phyloP scores from a whole-genome alignment of 768 basidiomycete genomes.

The Rhizopogon vinicolor region DNA sequence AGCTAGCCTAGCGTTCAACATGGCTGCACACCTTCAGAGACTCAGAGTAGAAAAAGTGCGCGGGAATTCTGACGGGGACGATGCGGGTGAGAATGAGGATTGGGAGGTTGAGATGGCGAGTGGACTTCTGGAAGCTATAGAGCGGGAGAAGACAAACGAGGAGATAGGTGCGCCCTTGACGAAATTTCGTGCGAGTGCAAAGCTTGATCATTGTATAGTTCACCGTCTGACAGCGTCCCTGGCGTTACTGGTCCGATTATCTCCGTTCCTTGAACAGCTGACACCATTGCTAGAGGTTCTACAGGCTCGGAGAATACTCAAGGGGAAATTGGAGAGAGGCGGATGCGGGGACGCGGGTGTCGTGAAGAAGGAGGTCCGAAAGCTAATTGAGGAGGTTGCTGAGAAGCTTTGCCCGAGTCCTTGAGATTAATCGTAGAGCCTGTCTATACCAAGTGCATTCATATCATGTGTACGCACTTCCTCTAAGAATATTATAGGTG shows the following conservation, averaged over 20 bases:
- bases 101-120: constrained; percentile 85
- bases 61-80: constrained; percentile 27
- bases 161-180: constrained; percentile 66
- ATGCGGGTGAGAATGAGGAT: constrained; percentile 59
- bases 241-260: constrained; percentile 69
- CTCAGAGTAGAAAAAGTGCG: constrained; percentile 42
- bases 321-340: constrained; percentile 51
- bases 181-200: not conserved
- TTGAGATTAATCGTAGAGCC: not conserved
- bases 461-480: not conserved
- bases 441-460: not conserved
- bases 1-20: constrained; percentile 78
- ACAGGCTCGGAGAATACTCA: constrained; percentile 51
- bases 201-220: constrained; percentile 37
- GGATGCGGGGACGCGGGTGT: constrained; percentile 48
- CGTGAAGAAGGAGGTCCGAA: constrained; percentile 61
- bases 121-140: constrained; percentile 77
- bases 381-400: constrained; percentile 62
- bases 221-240: constrained; percentile 80
- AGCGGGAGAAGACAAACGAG: constrained; percentile 64
- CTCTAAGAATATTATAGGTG: not conserved
- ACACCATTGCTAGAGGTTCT: constrained; percentile 65
- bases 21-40: constrained; percentile 63
- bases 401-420: constrained; percentile 29
- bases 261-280: constrained; percentile 63